Conservation (phyloP, 2,329 filamentous ascomycete genomes). For the Aspergillus tamarii region DNA sequence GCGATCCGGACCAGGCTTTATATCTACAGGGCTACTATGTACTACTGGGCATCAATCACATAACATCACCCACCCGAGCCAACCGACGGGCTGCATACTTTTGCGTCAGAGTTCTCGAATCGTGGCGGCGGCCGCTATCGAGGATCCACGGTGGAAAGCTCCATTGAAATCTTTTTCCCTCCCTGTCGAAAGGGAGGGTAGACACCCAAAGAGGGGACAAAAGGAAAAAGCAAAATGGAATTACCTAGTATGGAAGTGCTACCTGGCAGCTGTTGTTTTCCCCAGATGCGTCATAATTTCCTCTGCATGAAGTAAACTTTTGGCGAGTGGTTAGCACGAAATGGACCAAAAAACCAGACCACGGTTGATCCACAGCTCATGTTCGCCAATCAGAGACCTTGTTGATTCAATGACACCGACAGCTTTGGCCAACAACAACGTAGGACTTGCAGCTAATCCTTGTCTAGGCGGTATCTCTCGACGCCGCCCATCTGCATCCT, state of each 20-base stretch:
- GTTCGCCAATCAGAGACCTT: background rate
- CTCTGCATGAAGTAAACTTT: slow-evolving; percentile 13
- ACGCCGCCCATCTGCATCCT: background rate
- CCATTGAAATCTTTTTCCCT: background rate
- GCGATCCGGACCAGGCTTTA: slow-evolving; percentile 7
- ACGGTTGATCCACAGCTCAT: slow-evolving; percentile 1
- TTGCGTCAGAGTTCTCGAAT: slow-evolving; percentile 20
- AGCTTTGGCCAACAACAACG: slow-evolving; percentile 2
- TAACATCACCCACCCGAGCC: slow-evolving; percentile 8
- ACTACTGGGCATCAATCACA: slow-evolving; percentile 5
- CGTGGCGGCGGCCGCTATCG: slow-evolving; percentile 9
- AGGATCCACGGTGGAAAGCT: slow-evolving; percentile 11
- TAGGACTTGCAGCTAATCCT: background rate
- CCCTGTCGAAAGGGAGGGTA: background rate
- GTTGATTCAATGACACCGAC: background rate
- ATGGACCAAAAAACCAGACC: slow-evolving; percentile 2
- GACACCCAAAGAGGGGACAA: background rate
- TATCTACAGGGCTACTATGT: slow-evolving; percentile 6
- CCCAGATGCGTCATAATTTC: slow-evolving; percentile 37
- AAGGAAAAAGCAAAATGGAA: background rate
- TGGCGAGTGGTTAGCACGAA: background rate
- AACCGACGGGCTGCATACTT: slow-evolving; percentile 11
- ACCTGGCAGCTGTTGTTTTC: slow-evolving; percentile 9
- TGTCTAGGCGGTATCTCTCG: background rate
- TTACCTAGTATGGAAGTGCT: background rate